Evolutionary conservation across 2,329 filamentous ascomycete species (phyloP).

Genomic region (Penicillium italicum): DNA sequence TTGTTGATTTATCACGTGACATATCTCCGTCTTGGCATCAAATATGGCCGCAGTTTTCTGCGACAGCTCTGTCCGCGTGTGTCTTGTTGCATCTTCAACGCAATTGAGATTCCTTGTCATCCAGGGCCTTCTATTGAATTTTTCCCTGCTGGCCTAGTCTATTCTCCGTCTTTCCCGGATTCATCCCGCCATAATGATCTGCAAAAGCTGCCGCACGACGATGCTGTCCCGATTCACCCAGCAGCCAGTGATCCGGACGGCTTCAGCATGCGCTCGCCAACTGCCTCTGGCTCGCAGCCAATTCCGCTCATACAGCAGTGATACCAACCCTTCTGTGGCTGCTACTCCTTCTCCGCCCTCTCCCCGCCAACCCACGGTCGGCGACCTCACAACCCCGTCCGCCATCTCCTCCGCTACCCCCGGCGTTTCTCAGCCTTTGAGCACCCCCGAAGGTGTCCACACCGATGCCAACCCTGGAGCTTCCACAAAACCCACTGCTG

Average conservation of each 20-base stretch:
- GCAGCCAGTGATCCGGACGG: slow-evolving; percentile 28
- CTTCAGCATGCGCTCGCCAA: slow-evolving; percentile 29
- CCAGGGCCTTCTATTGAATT: neutral
- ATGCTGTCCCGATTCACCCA: slow-evolving; percentile 40
- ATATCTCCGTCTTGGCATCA: slow-evolving; percentile 34
- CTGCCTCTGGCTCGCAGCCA: slow-evolving; percentile 30
- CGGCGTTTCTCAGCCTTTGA: slow-evolving; percentile 41
- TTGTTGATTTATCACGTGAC: slow-evolving; percentile 23
- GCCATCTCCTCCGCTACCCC: slow-evolving; percentile 40
- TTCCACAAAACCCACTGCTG: slow-evolving; percentile 25
- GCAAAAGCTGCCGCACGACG: slow-evolving; percentile 40
- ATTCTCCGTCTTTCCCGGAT: neutral
- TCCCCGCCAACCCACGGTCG: slow-evolving; percentile 32
- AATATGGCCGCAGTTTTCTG: slow-evolving; percentile 38
- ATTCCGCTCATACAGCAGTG: slow-evolving; percentile 35
- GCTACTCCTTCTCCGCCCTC: slow-evolving; percentile 30
- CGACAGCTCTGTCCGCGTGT: slow-evolving; percentile 11
- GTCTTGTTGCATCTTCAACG: slow-evolving; percentile 4
- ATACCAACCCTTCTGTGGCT: slow-evolving; percentile 25
- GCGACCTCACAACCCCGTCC: slow-evolving; percentile 34
- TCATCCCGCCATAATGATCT: slow-evolving; percentile 35
- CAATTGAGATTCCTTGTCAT: neutral
- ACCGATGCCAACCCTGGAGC: slow-evolving; percentile 26
- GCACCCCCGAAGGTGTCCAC: slow-evolving; percentile 36
- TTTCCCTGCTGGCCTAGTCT: neutral